phyloP scores from a whole-genome alignment of 2,329 filamentous ascomycete genomes.

The Cladophialophora bantiana region DNA sequence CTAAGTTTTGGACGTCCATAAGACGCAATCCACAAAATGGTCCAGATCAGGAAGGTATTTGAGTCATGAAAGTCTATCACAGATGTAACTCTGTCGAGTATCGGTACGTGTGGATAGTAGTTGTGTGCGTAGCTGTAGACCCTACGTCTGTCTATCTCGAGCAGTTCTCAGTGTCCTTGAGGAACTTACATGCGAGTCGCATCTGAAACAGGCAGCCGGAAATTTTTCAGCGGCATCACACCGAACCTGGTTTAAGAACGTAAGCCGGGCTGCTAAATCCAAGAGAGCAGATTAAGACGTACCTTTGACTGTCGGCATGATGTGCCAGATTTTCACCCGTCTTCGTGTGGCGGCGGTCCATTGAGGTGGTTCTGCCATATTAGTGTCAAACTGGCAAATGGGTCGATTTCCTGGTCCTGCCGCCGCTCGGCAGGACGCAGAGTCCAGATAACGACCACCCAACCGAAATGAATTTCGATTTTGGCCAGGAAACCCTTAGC shows the following conservation, averaged over 20 bases:
- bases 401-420: no score
- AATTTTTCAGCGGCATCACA: constrained; percentile 23
- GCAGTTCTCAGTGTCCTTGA: neutral
- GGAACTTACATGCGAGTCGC: constrained; percentile 20
- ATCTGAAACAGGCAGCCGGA: constrained; percentile 24
- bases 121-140: constrained; percentile 19
- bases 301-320: constrained; percentile 24
- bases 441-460: no score
- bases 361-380: constrained; percentile 8
- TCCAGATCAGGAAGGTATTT: constrained; percentile 24
- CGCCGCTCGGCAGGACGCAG: no score
- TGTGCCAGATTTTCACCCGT: constrained; percentile 24
- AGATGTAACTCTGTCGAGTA: constrained; percentile 19
- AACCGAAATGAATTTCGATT: no score
- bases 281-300: neutral
- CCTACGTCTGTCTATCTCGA: neutral
- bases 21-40: constrained; percentile 10
- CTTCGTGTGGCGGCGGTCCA: constrained; percentile 5
- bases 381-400: no score
- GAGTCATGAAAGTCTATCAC: constrained; percentile 16
- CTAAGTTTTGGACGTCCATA: constrained; percentile 11
- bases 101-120: constrained; percentile 21
- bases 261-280: neutral
- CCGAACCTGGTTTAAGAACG: constrained; percentile 14
- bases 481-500: no score